Evolutionary conservation across 352 stramenopile genomes (phyloP).

Genomic region (Thalassiosira sp.): DNA sequence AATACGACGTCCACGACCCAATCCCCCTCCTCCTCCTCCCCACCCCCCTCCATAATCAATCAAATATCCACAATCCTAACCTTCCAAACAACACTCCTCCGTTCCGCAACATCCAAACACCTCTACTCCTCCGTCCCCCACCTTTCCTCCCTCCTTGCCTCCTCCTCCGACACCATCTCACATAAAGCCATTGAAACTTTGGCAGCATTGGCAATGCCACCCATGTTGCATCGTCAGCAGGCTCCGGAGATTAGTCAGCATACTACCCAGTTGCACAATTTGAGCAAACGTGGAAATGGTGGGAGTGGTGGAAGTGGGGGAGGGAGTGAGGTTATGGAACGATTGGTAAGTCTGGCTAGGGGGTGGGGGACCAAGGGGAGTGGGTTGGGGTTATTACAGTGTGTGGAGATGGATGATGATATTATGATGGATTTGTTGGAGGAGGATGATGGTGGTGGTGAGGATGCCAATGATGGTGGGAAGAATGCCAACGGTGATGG

Average conservation of each 20-base stretch:
- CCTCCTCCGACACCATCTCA: constrained; percentile 57
- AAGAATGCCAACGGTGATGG: constrained; percentile 3
- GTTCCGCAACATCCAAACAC: constrained; percentile 74
- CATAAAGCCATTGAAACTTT: constrained; percentile 53
- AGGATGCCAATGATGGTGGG: constrained; percentile 4
- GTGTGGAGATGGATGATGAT: constrained; percentile 25
- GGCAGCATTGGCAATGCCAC: constrained; percentile 57
- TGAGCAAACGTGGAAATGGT: not conserved
- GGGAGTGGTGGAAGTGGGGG: constrained; percentile 3
- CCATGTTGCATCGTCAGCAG: constrained; percentile 77
- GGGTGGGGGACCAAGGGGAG: constrained; percentile 77
- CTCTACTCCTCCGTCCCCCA: constrained; percentile 75
- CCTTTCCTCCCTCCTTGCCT: constrained; percentile 69
- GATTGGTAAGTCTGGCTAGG: constrained; percentile 61
- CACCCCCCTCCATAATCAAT: constrained; percentile 31
- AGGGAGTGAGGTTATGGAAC: constrained; percentile 35
- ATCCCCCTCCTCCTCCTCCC: constrained; percentile 20
- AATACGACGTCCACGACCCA: not conserved
- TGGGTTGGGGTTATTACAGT: constrained; percentile 66
- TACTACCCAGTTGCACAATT: constrained; percentile 58
- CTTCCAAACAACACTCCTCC: constrained; percentile 68
- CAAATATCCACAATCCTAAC: constrained; percentile 59
- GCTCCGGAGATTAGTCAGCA: constrained; percentile 71
- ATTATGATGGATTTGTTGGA: not conserved
- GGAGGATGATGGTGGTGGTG: not conserved